A percentile compares a stretch with the other conserved stretches of the same genome.
phyloP scores from a whole-genome alignment of 2,329 filamentous ascomycete genomes.

The Apiospora kogelbergensis region DNA sequence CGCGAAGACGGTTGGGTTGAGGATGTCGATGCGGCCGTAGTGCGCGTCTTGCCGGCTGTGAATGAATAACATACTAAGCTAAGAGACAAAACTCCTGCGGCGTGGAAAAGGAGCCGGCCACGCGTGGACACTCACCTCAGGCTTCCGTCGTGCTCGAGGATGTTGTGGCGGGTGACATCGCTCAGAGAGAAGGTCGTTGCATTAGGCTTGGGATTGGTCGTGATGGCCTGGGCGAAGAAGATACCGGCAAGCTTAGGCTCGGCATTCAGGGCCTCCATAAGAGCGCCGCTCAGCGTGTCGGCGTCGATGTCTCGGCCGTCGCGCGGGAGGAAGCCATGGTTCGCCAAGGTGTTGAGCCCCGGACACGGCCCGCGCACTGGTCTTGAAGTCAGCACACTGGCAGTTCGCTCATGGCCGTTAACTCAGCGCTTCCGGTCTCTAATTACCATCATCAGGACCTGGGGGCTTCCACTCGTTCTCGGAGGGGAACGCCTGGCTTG shows the following conservation, averaged over 20 bases:
- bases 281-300: conserved; percentile 17
- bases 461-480: not conserved
- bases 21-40: conserved; percentile 18
- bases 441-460: not conserved
- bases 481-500: not conserved
- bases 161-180: conserved; percentile 20
- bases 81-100: no score
- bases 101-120: not conserved
- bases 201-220: conserved; percentile 20
- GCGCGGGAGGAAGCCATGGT: conserved; percentile 23
- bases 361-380: conserved; percentile 22
- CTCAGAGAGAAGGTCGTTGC: conserved; percentile 18
- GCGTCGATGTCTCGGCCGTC: conserved; percentile 18
- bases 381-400: not conserved
- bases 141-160: conserved; percentile 24
- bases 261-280: conserved; percentile 18
- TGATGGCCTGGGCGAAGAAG: conserved; percentile 15
- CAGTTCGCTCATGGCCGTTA: not conserved
- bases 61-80: not conserved
- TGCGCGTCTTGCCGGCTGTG: conserved; percentile 16
- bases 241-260: not conserved
- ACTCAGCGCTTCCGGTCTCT: not conserved
- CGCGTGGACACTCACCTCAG: conserved; percentile 16
- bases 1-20: conserved; percentile 21
- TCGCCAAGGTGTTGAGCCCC: conserved; percentile 23